A percentile compares a stretch with the other conserved stretches of the same genome.
Conservation (phyloP, 768 basidiomycete species). For the Psilocybe tampanensis region DNA sequence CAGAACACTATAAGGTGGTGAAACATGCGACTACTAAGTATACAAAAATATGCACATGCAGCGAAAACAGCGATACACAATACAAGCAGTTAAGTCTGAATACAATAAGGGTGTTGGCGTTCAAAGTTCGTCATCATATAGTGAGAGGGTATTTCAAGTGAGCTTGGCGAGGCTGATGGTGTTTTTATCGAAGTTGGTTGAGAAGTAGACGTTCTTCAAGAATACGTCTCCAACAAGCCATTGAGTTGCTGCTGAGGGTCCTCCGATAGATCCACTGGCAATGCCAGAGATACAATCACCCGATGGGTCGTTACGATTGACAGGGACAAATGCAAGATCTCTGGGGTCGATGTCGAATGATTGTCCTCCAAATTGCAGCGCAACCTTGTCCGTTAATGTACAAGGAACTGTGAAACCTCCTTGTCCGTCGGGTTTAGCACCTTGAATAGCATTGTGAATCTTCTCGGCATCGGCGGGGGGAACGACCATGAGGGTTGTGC, state of each 20-base stretch:
- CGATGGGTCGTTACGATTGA: conserved; percentile 51
- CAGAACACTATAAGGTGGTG: too few species aligned
- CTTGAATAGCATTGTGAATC: conserved; percentile 43
- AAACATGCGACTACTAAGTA: too few species aligned
- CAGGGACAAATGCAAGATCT: conserved; percentile 60
- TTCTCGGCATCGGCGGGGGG: conserved; percentile 39
- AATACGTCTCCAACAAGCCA: conserved; percentile 54
- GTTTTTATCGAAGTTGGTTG: conserved; percentile 60
- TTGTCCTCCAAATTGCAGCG: conserved; percentile 49
- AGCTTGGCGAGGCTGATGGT: conserved; percentile 54
- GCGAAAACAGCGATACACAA: too few species aligned
- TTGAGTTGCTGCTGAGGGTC: conserved; percentile 14
- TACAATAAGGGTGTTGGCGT: too few species aligned
- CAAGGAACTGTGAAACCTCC: conserved; percentile 56
- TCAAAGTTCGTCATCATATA: not conserved
- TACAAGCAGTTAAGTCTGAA: too few species aligned
- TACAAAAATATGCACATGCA: not conserved
- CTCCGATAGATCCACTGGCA: conserved; percentile 59
- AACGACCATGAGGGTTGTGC: conserved; percentile 53
- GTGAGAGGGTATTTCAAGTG: conserved; percentile 4
- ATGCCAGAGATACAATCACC: conserved; percentile 78
- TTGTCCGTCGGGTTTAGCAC: conserved; percentile 44
- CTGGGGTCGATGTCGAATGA: conserved; percentile 60
- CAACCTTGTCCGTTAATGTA: conserved; percentile 41
- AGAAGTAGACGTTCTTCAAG: conserved; percentile 78